Conservation (phyloP, 2,329 filamentous ascomycete species). For the Cercospora canescens region DNA sequence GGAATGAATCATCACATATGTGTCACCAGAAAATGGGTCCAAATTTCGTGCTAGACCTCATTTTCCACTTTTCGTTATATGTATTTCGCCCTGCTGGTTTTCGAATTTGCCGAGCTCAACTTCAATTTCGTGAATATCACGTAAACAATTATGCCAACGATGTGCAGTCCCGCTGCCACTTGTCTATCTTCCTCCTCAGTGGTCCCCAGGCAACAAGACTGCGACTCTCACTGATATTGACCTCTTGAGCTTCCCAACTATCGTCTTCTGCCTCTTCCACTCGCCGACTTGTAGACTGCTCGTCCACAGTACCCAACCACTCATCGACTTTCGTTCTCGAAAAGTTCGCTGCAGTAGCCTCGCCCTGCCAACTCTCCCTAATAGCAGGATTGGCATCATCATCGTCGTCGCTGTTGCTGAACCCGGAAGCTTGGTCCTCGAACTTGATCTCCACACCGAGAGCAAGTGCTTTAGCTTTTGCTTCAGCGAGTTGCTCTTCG, state of each 20-base stretch:
- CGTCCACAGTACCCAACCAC: background rate
- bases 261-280: background rate
- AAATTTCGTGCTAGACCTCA: no score
- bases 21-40: no score
- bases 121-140: no score
- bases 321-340: background rate
- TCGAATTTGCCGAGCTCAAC: no score
- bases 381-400: background rate
- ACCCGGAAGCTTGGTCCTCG: background rate
- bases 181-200: background rate
- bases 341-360: background rate
- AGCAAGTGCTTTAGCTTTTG: conserved; percentile 10
- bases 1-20: no score
- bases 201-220: background rate
- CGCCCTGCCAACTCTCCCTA: background rate
- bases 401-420: background rate
- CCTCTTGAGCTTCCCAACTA: background rate
- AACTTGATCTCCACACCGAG: background rate
- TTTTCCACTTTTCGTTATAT: no score
- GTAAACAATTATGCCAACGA: no score
- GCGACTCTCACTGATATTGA: background rate
- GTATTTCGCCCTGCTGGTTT: no score
- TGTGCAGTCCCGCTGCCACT: background rate
- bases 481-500: conserved; percentile 10
- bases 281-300: background rate